A percentile compares a stretch with the other conserved stretches of the same genome.
Evolutionary conservation across 2,329 filamentous ascomycete species (phyloP).

Genomic region (Ceratocystis cacaofunesta): DNA sequence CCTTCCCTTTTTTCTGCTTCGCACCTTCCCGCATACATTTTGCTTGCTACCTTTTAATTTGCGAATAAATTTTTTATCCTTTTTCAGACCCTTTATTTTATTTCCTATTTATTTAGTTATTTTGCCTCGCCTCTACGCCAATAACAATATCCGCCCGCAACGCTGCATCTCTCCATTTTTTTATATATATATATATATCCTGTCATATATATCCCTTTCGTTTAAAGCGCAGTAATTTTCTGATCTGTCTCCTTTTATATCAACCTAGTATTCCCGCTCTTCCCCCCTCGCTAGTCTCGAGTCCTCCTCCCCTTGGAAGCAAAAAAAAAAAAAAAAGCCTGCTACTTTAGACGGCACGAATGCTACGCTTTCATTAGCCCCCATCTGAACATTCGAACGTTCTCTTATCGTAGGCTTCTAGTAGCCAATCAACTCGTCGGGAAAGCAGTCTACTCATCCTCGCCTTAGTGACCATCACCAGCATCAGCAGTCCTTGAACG

Average conservation of each 20-base stretch:
- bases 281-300: not conserved
- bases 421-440: not conserved
- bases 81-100: not conserved
- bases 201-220: constrained; percentile 2
- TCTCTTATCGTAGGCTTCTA: not conserved
- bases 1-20: not conserved
- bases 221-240: not conserved
- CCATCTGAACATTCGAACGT: not conserved
- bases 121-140: not conserved
- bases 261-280: not conserved
- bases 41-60: not conserved
- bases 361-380: not conserved
- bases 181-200: not conserved
- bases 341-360: not conserved
- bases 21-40: constrained; percentile 1
- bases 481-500: not conserved
- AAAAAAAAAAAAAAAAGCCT: not conserved
- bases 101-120: not conserved
- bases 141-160: not conserved
- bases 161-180: constrained; percentile 5
- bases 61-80: not conserved
- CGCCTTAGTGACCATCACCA: not conserved
- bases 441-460: not conserved
- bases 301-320: not conserved
- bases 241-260: constrained; percentile 2